phyloP scores from a whole-genome alignment of 2,329 filamentous ascomycete genomes.

The Xylariaceae sp. region DNA sequence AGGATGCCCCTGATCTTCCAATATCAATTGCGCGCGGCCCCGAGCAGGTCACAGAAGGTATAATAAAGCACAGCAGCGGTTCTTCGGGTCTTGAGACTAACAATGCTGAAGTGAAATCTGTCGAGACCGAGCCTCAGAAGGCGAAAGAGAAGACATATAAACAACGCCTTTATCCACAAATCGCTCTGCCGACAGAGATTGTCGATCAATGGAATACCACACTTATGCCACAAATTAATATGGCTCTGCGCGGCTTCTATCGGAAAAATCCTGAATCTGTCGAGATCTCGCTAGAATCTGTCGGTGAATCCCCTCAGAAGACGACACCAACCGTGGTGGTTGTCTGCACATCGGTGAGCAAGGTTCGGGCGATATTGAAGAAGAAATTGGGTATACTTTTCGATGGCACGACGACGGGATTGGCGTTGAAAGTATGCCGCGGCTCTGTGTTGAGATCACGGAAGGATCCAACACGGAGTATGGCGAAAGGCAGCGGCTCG shows the following conservation, averaged over 20 bases:
- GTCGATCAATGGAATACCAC: slow-evolving; percentile 68
- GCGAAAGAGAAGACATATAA: slow-evolving; percentile 33
- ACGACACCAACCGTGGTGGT: slow-evolving; percentile 71
- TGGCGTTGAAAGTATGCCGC: slow-evolving; percentile 66
- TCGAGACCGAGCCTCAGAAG: slow-evolving; percentile 9
- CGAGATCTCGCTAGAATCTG: slow-evolving; percentile 71
- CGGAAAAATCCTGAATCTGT: slow-evolving; percentile 71
- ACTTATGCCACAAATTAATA: slow-evolving; percentile 69
- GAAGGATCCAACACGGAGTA: slow-evolving; percentile 36
- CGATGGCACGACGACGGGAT: slow-evolving; percentile 52
- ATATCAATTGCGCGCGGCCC: too few relatives aligned
- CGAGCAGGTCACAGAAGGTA: too few relatives aligned
- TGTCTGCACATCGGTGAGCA: slow-evolving; percentile 69
- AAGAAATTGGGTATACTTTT: slow-evolving; percentile 63
- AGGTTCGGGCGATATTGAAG: slow-evolving; percentile 67
- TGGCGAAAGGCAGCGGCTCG: slow-evolving; percentile 26
- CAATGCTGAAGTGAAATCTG: slow-evolving; percentile 5
- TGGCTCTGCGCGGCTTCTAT: slow-evolving; percentile 66
- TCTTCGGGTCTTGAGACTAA: too few relatives aligned
- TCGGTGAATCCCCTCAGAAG: slow-evolving; percentile 63
- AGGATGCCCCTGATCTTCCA: not conserved
- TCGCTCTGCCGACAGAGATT: slow-evolving; percentile 53
- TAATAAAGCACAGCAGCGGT: too few relatives aligned
- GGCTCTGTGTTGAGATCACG: slow-evolving; percentile 63
- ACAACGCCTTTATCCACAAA: slow-evolving; percentile 56